These are phyloP conservation scores for Thyridium curvatum DNA, from an alignment of 2,329 filamentous ascomycete species.

Conservation along the genomic window DNA sequence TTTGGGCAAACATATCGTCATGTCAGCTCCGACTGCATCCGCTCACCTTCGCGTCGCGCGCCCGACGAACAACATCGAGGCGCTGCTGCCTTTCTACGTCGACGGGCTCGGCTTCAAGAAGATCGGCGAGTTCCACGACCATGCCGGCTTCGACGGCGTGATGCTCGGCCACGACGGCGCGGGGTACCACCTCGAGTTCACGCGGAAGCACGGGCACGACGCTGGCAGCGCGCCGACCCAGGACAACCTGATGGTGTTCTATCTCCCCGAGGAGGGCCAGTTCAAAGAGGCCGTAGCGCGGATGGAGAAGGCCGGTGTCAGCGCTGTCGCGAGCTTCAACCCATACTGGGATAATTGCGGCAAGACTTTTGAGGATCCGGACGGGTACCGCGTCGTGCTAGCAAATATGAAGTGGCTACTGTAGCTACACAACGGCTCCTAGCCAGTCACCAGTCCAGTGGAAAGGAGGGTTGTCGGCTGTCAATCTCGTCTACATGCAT, in stretches of 20 bases:
- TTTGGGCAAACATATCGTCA: no score
- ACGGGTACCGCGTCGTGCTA: slow-evolving; percentile 37
- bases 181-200: slow-evolving; percentile 38
- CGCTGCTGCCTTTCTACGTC: slow-evolving; percentile 33
- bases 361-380: slow-evolving; percentile 36
- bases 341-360: slow-evolving; percentile 37
- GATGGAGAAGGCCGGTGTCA: slow-evolving; percentile 26
- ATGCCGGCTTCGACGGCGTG: slow-evolving; percentile 31
- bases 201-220: slow-evolving; percentile 22
- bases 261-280: slow-evolving; percentile 23
- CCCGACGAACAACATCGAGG: slow-evolving; percentile 28
- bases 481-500: no score
- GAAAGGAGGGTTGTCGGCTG: no score
- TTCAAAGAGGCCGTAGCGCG: slow-evolving; percentile 21
- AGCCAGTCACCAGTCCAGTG: no score
- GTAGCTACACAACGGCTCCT: no score
- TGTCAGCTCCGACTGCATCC: no score
- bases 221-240: slow-evolving; percentile 29
- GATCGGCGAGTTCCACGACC: slow-evolving; percentile 24
- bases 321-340: slow-evolving; percentile 29
- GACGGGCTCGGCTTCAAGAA: slow-evolving; percentile 30
- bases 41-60: slow-evolving; percentile 33
- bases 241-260: slow-evolving; percentile 38
- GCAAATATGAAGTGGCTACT: slow-evolving; percentile 19
- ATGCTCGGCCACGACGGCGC: slow-evolving; percentile 30